Evolutionary conservation across 495 filamentous ascomycete species (phyloP).

Genomic region (Penicillium pancosmium): DNA sequence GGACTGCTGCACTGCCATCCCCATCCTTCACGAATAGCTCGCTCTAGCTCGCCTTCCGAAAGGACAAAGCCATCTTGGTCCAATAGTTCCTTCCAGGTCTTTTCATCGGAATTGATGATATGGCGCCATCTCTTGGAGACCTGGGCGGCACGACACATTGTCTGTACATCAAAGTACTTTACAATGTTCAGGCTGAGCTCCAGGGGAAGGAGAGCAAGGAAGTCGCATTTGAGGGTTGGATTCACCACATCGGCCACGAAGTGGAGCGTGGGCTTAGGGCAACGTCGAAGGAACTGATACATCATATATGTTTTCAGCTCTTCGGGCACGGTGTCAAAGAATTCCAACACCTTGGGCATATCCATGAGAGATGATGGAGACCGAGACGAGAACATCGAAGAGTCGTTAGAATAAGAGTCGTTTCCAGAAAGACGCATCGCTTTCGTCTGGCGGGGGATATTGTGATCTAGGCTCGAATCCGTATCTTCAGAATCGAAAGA

Average conservation of each 20-base stretch:
- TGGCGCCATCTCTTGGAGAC: conserved; percentile 94
- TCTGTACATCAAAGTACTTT: conserved; percentile 81
- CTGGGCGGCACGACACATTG: conserved; percentile 88
- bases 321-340: conserved; percentile 86
- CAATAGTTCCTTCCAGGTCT: conserved; percentile 92
- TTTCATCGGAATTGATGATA: conserved; percentile 88
- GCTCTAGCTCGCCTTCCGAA: conserved; percentile 80
- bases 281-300: conserved; percentile 90
- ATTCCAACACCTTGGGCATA: conserved; percentile 81
- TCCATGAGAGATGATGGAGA: conserved; percentile 61
- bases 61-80: conserved; percentile 79
- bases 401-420: conserved; percentile 9
- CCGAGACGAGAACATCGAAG: conserved; percentile 18
- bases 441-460: conserved; percentile 29
- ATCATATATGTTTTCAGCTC: conserved; percentile 92
- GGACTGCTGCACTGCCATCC: conserved; percentile 89
- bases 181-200: conserved; percentile 89
- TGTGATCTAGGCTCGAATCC: conserved; percentile 49
- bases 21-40: conserved; percentile 93
- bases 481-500: conserved; percentile 52
- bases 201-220: conserved; percentile 76
- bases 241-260: conserved; percentile 92
- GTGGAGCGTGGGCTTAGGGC: conserved; percentile 85
- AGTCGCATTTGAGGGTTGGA: conserved; percentile 95
- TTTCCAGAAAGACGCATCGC: conserved; percentile 24